A percentile compares a stretch with the other conserved stretches of the same genome.
These are phyloP conservation scores for Aureobasidium melanogenum DNA, from an alignment of 2,329 filamentous ascomycete species.

Conservation along the genomic window DNA sequence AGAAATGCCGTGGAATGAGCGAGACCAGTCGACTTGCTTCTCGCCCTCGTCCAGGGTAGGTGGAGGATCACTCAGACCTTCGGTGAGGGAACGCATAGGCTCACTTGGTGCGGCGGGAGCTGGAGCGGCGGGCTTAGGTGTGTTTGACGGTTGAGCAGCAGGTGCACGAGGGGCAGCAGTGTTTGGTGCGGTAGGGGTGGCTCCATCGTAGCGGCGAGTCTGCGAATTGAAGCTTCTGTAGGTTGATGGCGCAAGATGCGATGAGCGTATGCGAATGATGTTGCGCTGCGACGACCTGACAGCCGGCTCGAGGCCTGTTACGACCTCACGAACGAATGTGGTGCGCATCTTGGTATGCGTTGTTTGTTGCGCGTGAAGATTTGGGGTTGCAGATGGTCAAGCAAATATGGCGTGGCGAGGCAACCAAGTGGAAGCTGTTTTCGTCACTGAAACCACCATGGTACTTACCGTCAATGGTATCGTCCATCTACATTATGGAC, in stretches of 20 bases:
- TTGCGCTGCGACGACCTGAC: not conserved
- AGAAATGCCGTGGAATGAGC: constrained; percentile 73
- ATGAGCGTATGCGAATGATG: not conserved
- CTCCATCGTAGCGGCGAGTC: not conserved
- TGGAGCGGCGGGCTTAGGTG: constrained; percentile 4
- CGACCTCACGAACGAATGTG: constrained; percentile 2
- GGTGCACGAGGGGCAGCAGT: constrained; percentile 8
- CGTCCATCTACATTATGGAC: not conserved
- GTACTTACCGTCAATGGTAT: not conserved
- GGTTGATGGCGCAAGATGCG: constrained; percentile 3
- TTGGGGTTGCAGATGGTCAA: not conserved
- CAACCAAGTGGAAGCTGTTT: not conserved
- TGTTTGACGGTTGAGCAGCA: constrained; percentile 7
- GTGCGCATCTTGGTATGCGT: not conserved
- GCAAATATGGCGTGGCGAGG: constrained; percentile 1
- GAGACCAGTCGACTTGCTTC: constrained; percentile 66
- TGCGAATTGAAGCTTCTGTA: constrained; percentile 6
- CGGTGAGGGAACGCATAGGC: constrained; percentile 35
- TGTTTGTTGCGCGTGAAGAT: not conserved
- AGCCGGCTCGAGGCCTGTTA: not conserved
- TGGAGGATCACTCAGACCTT: constrained; percentile 44
- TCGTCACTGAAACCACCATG: not conserved
- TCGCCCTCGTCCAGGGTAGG: constrained; percentile 38
- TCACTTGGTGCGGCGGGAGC: constrained; percentile 12
- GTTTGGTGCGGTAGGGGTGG: not conserved